Base-by-base conservation (phyloP, 2,329 filamentous ascomycete genomes). In the Periglandula ipomoeae region DNA sequence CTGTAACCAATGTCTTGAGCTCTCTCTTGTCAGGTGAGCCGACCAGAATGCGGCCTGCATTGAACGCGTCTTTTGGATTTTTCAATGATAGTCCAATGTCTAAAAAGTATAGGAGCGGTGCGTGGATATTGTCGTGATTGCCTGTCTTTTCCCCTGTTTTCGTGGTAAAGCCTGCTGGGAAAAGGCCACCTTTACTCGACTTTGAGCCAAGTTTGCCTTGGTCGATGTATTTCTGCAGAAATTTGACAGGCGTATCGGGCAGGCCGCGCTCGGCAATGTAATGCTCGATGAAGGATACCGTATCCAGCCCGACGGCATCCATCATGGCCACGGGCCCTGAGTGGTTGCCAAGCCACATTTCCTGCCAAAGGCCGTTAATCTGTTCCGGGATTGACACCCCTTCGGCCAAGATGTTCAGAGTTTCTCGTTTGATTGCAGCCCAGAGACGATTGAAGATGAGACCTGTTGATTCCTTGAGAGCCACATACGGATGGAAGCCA, bases 401-500 rank as follows among this genome's bases (percentile, higher is more conserved):
- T 44, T 79, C 75, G 0, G 70, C 64, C 3, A 79, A 52, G 9
- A 79, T 73, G 0, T 59, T 67, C 46, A 79, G 52, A 0, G 62
- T 59, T 53, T 80, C 76, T 2, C 76, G 65, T 58, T 79, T 79
- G 15, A 79, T 65, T 0, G 76, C 76, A 0, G 76, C 76, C 75
- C 76, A 80, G 0, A 79, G 58, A 0, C 76, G 70, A 47, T 79
- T 79, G 55, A 77, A 75, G 32, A 80, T 72, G 52, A 79, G 73
- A 0, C 76, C 71, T 0, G 74, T 76, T 0, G 73, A 76, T 52
- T 78, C 70, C 44, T 69, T 71, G 6, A 64, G 55, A 0, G 73
- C 72, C 4, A 61, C 53, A 20, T 68, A 66, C 0, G 73, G 73
- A 3, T 63, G 56, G 27, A 69, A 66, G 0, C 66, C 73, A 3